Base-by-base conservation (phyloP, 305 asterid species). In the Plantago rigida region DNA sequence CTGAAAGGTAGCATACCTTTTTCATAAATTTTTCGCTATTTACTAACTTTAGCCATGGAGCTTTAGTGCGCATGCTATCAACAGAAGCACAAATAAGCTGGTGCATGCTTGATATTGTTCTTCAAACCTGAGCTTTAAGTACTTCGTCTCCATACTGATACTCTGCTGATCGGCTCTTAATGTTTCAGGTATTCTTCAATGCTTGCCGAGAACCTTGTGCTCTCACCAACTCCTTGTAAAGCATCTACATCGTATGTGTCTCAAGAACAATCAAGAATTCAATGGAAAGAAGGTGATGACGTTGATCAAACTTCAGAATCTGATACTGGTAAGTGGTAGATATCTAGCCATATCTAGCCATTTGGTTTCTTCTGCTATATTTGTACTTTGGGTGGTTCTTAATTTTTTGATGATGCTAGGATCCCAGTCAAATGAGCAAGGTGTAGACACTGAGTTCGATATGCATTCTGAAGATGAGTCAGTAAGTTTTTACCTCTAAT, bases 151-250 rank as follows among this genome's bases (percentile, higher is more conserved):
- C 17, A 13, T 62, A 46, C 73, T 54, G 65, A 58, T 58, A 22
- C 63, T 49, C 22, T 24, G 28, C 61, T 58, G 15, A 60, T 49
- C 22, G 17, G 28, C 61, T 15, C 68, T 59, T 24, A 50, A 66
- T 67, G 57, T 68, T 53, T 45, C 67, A 93, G 99, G 90, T 93
- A 93, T 74, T 89, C 97, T 17, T 85, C 99, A 47, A 93, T 93
- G 99, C 83, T 93, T 67, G 99, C 99, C 46, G 97, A 93, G 78
- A 93, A 93, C 80, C 96, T 93, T 65, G 90, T 87, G 62, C 77
- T 72, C 66, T 66, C 96, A 61, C 78, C 84, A 26, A 73, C 76
- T 75, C 81, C 58, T 58, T 51, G 75, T 78, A 77, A 78, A 75
- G 51, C 76, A 52, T 61, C 80, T 47, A 71, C 71, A 63, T 68